phyloP scores from a whole-genome alignment of 2,329 filamentous ascomycete genomes.

The Sclerotiophoma versabilis region DNA sequence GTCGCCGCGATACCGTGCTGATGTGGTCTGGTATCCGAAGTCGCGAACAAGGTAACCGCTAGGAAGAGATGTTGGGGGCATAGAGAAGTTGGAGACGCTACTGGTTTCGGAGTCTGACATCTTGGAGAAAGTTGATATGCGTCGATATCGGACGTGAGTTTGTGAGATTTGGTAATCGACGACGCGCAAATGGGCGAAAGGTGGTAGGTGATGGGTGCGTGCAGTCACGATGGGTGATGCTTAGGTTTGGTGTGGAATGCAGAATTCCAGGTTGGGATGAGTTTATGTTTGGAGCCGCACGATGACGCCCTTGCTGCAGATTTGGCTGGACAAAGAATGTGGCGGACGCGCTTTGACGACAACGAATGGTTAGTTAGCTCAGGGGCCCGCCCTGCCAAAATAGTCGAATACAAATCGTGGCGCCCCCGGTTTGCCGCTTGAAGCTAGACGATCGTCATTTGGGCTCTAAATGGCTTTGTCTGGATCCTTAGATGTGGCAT shows the following conservation, averaged over 20 bases:
- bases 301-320: constrained; percentile 20
- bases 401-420: constrained; percentile 6
- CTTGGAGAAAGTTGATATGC: background rate
- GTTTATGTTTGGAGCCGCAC: constrained; percentile 10
- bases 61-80: constrained; percentile 9
- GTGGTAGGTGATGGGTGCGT: background rate
- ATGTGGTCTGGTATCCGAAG: constrained; percentile 32
- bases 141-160: background rate
- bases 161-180: background rate
- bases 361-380: constrained; percentile 14
- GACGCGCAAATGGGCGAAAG: background rate
- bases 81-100: constrained; percentile 13
- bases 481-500: constrained; percentile 2
- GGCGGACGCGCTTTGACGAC: constrained; percentile 7
- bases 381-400: constrained; percentile 6
- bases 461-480: constrained; percentile 4
- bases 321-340: constrained; percentile 14
- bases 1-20: constrained; percentile 34
- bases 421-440: constrained; percentile 8
- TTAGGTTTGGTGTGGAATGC: constrained; percentile 11
- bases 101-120: constrained; percentile 14
- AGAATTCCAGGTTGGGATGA: constrained; percentile 2
- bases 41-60: constrained; percentile 27
- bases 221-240: background rate
- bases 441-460: constrained; percentile 12